Conservation (phyloP, 2,329 filamentous ascomycete species). For the Sclerotinia subarctica region DNA sequence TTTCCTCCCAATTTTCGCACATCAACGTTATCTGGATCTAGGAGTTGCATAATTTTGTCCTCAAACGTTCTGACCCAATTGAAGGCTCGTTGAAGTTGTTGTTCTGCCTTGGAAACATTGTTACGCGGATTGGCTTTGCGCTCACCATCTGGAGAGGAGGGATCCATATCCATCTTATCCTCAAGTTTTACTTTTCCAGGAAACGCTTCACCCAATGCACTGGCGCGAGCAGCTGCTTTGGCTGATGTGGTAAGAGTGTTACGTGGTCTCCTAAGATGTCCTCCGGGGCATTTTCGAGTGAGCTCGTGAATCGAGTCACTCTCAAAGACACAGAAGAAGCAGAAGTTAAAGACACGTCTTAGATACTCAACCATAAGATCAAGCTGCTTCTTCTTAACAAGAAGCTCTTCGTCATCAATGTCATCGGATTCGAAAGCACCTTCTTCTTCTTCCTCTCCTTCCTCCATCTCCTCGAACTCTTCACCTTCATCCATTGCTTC, state of each 20-base stretch:
- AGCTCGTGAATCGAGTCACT: constrained; percentile 96
- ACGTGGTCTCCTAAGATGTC: constrained; percentile 89
- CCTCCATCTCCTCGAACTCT: constrained; percentile 70
- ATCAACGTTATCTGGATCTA: constrained; percentile 86
- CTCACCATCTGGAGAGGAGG: constrained; percentile 63
- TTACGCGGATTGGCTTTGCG: constrained; percentile 59
- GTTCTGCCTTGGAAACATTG: constrained; percentile 73
- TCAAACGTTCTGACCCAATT: constrained; percentile 99
- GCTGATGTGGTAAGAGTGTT: constrained; percentile 79
- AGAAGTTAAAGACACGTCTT: constrained; percentile 95
- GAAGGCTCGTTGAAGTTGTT: constrained; percentile 89
- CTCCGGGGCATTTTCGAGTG: constrained; percentile 91
- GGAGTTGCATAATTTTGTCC: constrained; percentile 88
- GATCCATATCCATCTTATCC: constrained; percentile 52
- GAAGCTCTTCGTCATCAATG: constrained; percentile 81
- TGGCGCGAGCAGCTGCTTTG: constrained; percentile 81
- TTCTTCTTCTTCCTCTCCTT: constrained; percentile 71
- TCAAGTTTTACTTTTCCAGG: constrained; percentile 75
- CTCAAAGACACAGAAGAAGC: constrained; percentile 99
- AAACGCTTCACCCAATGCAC: constrained; percentile 77
- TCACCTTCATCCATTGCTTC: constrained; percentile 61
- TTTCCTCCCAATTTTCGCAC: constrained; percentile 89
- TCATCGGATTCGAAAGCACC: constrained; percentile 68
- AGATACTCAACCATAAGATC: constrained; percentile 96
- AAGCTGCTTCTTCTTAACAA: constrained; percentile 93